Evolutionary conservation across 805 yeast species (phyloP).

Genomic region (Metschnikowia peoriensis): DNA sequence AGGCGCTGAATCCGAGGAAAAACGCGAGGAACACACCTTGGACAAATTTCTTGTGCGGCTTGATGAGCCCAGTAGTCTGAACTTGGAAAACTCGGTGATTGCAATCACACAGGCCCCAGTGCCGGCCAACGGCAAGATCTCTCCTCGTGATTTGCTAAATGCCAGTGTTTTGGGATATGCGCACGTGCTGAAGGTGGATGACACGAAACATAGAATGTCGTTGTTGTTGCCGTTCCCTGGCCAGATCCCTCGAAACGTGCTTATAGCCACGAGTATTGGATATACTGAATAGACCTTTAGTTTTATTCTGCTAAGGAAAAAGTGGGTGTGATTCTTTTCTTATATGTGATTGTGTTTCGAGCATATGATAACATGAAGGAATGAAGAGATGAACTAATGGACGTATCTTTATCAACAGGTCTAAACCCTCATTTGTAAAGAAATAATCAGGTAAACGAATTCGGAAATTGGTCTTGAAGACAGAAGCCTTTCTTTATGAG

Average conservation of each 20-base stretch:
- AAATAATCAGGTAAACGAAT: too few species aligned
- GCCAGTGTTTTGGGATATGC: constrained; percentile 77
- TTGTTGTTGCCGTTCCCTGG: constrained; percentile 88
- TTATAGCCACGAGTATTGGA: constrained; percentile 74
- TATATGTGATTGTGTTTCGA: too few species aligned
- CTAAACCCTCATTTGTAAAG: too few species aligned
- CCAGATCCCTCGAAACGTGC: constrained; percentile 68
- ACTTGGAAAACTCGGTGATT: constrained; percentile 72
- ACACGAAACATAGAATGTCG: constrained; percentile 62
- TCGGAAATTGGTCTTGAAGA: too few species aligned
- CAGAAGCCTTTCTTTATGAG: too few species aligned
- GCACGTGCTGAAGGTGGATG: constrained; percentile 71
- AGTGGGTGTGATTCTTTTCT: too few species aligned
- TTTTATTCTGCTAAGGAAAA: not conserved
- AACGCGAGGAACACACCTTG: constrained; percentile 25
- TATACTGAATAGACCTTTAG: constrained; percentile 61
- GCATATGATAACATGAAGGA: too few species aligned
- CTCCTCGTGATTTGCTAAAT: constrained; percentile 48
- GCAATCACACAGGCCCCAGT: constrained; percentile 49
- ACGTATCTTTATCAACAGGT: too few species aligned
- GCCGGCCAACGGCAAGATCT: constrained; percentile 35
- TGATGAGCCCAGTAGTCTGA: constrained; percentile 47
- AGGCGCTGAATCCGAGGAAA: constrained; percentile 11
- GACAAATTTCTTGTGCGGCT: constrained; percentile 36
- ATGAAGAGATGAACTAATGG: too few species aligned